Conservation (phyloP, 164 flowering plant species). For the Protea cynaroides region DNA sequence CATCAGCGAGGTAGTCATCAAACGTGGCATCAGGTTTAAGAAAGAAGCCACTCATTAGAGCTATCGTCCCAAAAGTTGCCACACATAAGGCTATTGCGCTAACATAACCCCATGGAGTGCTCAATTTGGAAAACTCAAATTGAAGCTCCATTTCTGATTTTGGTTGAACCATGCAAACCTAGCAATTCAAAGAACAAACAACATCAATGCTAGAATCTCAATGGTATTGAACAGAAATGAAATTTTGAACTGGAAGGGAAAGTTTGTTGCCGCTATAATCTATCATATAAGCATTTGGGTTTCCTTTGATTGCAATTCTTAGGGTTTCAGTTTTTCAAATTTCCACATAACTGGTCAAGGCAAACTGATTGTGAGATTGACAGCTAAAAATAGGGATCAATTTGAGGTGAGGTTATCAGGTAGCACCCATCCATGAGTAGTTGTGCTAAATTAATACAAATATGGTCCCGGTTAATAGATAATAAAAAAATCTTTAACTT, state of each 20-base stretch:
- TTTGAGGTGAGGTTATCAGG: too few relatives aligned
- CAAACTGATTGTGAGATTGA: too few relatives aligned
- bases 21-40: constrained; percentile 83
- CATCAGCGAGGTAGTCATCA: constrained; percentile 81
- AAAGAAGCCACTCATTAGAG: constrained; percentile 89
- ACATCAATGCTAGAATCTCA: neutral
- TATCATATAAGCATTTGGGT: neutral
- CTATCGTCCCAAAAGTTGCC: constrained; percentile 84
- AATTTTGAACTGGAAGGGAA: neutral
- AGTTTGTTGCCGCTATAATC: neutral
- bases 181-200: constrained; percentile 1
- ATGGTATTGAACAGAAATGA: too few relatives aligned
- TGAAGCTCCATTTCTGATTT: constrained; percentile 89
- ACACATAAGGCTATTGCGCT: constrained; percentile 70
- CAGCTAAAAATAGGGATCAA: too few relatives aligned
- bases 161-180: constrained; percentile 98
- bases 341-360: too few relatives aligned
- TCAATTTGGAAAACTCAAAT: constrained; percentile 72
- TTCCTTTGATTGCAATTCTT: too few relatives aligned
- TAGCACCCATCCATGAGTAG: neutral
- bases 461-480: neutral
- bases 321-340: too few relatives aligned
- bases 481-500: too few relatives aligned
- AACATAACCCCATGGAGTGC: constrained; percentile 86
- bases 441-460: neutral